Evolutionary conservation across 2,329 filamentous ascomycete species (phyloP).

Genomic region (Boeremia lycopersici): DNA sequence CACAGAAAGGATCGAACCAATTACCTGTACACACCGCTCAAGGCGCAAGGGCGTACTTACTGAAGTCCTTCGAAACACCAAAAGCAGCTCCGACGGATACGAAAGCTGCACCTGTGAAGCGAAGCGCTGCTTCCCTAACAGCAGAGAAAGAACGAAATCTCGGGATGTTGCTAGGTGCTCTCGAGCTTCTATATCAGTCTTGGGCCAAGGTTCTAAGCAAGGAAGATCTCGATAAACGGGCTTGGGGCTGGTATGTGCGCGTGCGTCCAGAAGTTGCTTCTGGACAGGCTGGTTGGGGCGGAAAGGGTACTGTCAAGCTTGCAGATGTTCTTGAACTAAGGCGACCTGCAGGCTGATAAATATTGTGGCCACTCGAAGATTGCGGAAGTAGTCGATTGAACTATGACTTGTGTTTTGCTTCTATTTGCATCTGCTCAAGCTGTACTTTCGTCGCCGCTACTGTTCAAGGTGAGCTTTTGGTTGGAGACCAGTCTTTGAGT

Average conservation of each 20-base stretch:
- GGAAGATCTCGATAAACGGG: conserved; percentile 73
- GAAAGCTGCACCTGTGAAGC: conserved; percentile 49
- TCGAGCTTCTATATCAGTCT: conserved; percentile 74
- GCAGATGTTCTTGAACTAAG: conserved; percentile 60
- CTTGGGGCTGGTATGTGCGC: conserved; percentile 82
- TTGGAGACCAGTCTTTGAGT: neutral
- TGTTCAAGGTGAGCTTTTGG: neutral
- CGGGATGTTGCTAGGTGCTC: conserved; percentile 69
- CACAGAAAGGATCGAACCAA: conserved; percentile 43
- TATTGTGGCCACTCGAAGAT: neutral
- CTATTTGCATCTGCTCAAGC: neutral
- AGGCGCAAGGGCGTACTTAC: conserved; percentile 64
- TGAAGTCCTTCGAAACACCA: conserved; percentile 63
- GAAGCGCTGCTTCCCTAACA: conserved; percentile 55
- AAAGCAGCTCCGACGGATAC: conserved; percentile 31
- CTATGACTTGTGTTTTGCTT: neutral
- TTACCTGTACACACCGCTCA: conserved; percentile 79
- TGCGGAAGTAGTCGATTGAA: neutral
- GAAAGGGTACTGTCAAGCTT: conserved; percentile 73
- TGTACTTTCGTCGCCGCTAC: neutral
- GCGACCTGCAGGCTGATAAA: conserved; percentile 13
- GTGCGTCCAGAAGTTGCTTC: conserved; percentile 77
- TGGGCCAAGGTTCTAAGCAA: conserved; percentile 70
- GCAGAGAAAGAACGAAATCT: conserved; percentile 73
- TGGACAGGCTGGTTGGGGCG: conserved; percentile 81